These are phyloP conservation scores for Podospora anserina DNA, from an alignment of 495 filamentous ascomycete species.

Conservation along the genomic window DNA sequence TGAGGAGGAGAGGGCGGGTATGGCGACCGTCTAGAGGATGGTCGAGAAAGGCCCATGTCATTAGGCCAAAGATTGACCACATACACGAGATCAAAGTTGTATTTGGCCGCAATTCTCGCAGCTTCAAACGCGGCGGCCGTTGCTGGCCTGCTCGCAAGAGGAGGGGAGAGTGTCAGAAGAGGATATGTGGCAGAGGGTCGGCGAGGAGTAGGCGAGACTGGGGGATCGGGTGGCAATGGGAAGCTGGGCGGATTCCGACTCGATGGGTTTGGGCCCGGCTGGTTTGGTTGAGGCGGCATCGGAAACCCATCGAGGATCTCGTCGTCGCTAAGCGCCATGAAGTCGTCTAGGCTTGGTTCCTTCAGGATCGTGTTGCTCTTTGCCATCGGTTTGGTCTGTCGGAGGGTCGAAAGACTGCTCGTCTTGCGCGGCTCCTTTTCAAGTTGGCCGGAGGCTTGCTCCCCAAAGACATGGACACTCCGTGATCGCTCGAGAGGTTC, in stretches of 20 bases:
- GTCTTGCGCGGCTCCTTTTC: constrained; percentile 19
- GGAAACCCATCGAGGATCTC: constrained; percentile 41
- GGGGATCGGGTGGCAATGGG: constrained; percentile 21
- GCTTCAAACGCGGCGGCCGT: constrained; percentile 40
- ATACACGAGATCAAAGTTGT: constrained; percentile 44
- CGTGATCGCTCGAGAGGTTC: not conserved
- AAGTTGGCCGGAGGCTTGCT: not conserved
- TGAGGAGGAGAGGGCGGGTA: constrained; percentile 13
- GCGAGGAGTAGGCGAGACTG: constrained; percentile 1
- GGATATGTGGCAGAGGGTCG: constrained; percentile 4
- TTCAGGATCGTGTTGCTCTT: constrained; percentile 24
- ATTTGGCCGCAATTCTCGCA: constrained; percentile 38
- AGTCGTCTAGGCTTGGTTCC: constrained; percentile 47
- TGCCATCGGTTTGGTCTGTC: constrained; percentile 7
- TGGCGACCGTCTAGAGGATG: constrained; percentile 1
- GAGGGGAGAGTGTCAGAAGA: constrained; percentile 30
- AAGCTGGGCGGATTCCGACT: constrained; percentile 18
- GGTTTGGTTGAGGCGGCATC: constrained; percentile 8
- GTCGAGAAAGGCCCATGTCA: constrained; percentile 20
- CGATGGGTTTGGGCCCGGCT: not conserved
- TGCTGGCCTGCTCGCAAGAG: constrained; percentile 30
- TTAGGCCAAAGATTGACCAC: constrained; percentile 45
- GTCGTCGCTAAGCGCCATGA: constrained; percentile 45
- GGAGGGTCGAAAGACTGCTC: constrained; percentile 24
- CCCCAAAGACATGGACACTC: not conserved